Base-by-base conservation (phyloP, 2,329 filamentous ascomycete species). In the Pestalotiopsis fici region DNA sequence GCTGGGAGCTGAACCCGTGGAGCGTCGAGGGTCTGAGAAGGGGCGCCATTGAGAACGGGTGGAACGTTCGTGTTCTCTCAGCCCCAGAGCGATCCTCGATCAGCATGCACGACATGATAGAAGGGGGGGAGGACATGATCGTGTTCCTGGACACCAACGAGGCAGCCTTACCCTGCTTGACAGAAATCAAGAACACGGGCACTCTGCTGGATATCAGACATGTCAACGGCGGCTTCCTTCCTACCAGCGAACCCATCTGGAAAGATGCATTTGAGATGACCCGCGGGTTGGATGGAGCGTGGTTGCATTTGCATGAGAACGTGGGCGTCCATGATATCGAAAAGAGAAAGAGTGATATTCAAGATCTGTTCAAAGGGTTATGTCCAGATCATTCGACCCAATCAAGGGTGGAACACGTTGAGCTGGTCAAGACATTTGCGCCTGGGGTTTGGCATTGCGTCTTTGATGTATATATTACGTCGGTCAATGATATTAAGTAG, bases 1-100 rank as follows among this genome's bases (percentile, higher is more conserved):
- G 94, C 72, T 98, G 93, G 92, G 95, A 98, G 79, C 83, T 98
- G 59, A 98, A 97, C 77, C 91, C 91, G 0, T 93, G 95, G 91
- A 94, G 91, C 71, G 87, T 97, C 39, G 94, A 98, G 81, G 94
- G 93, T 0, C 78, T 98, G 75, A 85, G 90, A 28, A 88, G 93
- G 71, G 95, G 94, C 25, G 93, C 95, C 31, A 74, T 83, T 57
- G 87, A 79, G 35, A 95, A 95, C 75, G 86, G 87, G 50, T 94
- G 91, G 90, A 78, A 76, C 0, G 87, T 90, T 9, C 83, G 80
- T 66, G 83, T 93, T 15, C 78, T 93, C 21, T 37, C 62, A 4
- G 27, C 25, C n/a, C 12, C 78, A 0, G 85, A 88, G 71, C 83
- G 83, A 65, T 59, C 18, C 63, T 65, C 28, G n/a, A 2, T 21